phyloP scores from a whole-genome alignment of 148 eudicot species.

The Camellia lanceoleosa region DNA sequence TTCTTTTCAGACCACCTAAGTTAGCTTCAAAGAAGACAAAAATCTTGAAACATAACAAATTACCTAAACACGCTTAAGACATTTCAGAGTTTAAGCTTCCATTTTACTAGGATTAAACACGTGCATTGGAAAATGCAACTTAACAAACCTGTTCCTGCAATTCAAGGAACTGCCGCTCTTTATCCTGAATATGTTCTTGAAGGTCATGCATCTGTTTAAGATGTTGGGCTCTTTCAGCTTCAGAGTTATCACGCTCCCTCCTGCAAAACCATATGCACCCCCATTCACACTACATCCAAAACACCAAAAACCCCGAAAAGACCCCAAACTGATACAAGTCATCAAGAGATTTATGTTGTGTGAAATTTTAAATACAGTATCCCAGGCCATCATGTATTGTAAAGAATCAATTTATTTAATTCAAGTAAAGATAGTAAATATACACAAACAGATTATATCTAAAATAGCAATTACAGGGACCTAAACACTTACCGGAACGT shows the following conservation, averaged over 20 bases:
- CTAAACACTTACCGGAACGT: slow-evolving; percentile 53
- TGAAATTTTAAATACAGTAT: not conserved
- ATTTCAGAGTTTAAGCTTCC: not conserved
- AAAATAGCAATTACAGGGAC: not conserved
- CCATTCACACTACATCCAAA: not conserved
- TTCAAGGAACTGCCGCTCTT: slow-evolving; percentile 79
- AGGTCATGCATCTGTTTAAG: slow-evolving; percentile 86
- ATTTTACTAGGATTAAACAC: not conserved
- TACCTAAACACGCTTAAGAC: not conserved
- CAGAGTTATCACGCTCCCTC: slow-evolving; percentile 84
- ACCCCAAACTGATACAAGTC: not conserved
- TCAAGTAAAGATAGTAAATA: not conserved
- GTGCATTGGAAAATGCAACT: not conserved
- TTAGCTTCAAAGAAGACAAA: not conserved
- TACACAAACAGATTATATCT: not conserved
- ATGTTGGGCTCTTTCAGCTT: slow-evolving; percentile 89
- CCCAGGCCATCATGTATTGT: not conserved
- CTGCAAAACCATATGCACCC: slow-evolving; percentile 36
- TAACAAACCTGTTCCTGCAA: slow-evolving; percentile 88
- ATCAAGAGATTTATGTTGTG: not conserved
- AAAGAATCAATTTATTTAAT: not conserved
- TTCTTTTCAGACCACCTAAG: not conserved
- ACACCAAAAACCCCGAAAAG: not conserved
- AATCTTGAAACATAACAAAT: not conserved
- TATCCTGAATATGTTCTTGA: slow-evolving; percentile 90